Base-by-base conservation (phyloP, 202 grass and related monocot genomes). In the Panicum hallii region DNA sequence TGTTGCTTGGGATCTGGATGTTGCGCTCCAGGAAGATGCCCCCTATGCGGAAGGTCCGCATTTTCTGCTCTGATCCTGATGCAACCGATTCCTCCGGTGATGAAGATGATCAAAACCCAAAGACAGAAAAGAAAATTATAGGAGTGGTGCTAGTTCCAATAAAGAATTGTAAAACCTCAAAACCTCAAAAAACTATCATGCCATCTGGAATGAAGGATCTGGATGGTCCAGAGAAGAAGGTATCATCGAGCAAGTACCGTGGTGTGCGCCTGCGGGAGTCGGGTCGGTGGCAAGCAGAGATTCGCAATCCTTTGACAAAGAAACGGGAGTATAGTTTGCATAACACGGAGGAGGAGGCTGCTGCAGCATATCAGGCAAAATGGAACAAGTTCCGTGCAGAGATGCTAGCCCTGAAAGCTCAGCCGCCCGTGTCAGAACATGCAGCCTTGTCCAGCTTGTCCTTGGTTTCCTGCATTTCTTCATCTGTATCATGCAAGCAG, bases 261-360 rank as follows among this genome's bases (percentile, higher is more conserved):
- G 94, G 94, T 76, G 94, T 96, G 66, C 86, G 89, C 17, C 68
- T 13, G 68, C 72, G 94, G 65, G 1, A 45, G 5, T 96, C 58
- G 26, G 94, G 94, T 40, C 78, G 66, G 66, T 96, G 94, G 91
- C 91, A 89, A 1, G 94, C 91, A 1, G 94, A 93, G 79, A 97
- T 97, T 23, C 84, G 87, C 19, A 85, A 93, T 57, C 91, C 89
- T 10, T 67, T 93, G 16, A 89, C 82, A 19, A 79, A 82, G 36
- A 46, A n/a, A 50, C 80, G 91, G 11, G 22, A 79, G 11, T 97
- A 89, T 2, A 89, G 94, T 55, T 86, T 89, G 32, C 93, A 86
- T 79, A 12, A n/a, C 57, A 86, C 81, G 6, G 94, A 90, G 83
- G 88, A 93, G 80, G 87, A 1, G 0, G 91, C 94, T 5, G 74